Evolutionary conservation across 2,329 filamentous ascomycete genomes (phyloP), one percentile per base, ranked within the genome.

Genomic region (Fusarium tjaetaba): DNA sequence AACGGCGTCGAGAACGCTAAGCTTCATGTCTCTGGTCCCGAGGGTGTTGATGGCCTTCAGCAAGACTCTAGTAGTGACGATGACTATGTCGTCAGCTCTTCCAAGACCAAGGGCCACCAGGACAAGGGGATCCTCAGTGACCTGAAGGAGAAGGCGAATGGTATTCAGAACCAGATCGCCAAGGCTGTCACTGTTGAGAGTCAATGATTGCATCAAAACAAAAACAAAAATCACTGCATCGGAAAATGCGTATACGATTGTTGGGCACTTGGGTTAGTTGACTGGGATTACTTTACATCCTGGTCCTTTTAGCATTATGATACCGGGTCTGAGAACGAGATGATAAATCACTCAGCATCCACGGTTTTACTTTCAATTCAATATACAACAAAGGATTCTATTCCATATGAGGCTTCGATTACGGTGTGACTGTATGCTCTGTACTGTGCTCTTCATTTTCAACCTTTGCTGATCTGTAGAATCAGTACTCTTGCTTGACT

Each of bases 11-110:
- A 69, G 48, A 76, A 74, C 43, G 65, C 63, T 11, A 59, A 67
- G 20, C 67, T 64, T 20, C 75, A 77, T 4, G 68, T 71, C 0
- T 76, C 71, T 42, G 71, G 72, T 0, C 71, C 73, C 0, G 74
- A 75, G 64, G 74, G 74, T 2, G 70, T 76, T 1, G 74, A 76
- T 30, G 72, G 74, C 11, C 63, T 75, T 2, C 66, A 76, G 55
- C 46, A 41, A n/a, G 70, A 45, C 30, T 69, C 18, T 22, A 75
- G 26, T 28, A 69, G 68, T 11, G 62, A 70, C 2, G 75, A 69
- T 3, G 61, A 57, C 2, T 75, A 75, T 11, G 41, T 61, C 11
- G 46, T 74, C 2, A 61, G 65, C 6, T 68, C 56, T 4, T 68
- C 61, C 8, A 46, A 61, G 16, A 53, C 63, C 26, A 75, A 62